A percentile compares a stretch with the other conserved stretches of the same genome.
Conservation (phyloP, 2,329 filamentous ascomycete genomes). For the Apiospora malaysiana region DNA sequence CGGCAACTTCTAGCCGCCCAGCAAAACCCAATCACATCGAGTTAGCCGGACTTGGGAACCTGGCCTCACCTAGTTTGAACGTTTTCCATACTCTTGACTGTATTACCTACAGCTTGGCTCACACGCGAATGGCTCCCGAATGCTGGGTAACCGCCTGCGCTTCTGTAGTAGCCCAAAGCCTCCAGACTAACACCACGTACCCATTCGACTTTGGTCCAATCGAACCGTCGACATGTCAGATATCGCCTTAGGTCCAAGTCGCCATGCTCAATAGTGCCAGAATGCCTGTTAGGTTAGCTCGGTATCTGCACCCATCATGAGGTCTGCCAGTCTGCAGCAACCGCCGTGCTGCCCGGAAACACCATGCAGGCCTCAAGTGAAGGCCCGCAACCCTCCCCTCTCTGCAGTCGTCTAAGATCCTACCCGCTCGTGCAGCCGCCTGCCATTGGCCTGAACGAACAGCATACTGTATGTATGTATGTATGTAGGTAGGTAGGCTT, state of each 20-base stretch:
- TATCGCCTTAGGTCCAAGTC: constrained; percentile 14
- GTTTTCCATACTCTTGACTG: background rate
- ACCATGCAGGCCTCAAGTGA: constrained; percentile 20
- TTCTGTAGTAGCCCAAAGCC: constrained; percentile 16
- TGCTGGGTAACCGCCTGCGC: constrained; percentile 35
- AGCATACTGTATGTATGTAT: background rate
- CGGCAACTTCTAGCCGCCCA: constrained; percentile 38
- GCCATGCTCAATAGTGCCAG: constrained; percentile 28
- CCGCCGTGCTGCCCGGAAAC: constrained; percentile 29
- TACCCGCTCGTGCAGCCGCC: constrained; percentile 21
- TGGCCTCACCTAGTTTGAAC: background rate
- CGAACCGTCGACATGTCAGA: constrained; percentile 26
- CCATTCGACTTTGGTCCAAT: constrained; percentile 30
- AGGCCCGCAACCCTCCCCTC: constrained; percentile 21
- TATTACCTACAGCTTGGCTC: constrained; percentile 5
- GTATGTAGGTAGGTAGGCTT: too few species aligned
- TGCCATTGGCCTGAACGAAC: background rate
- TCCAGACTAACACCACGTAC: background rate
- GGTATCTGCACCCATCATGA: constrained; percentile 32
- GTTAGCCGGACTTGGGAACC: background rate
- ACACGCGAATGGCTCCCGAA: constrained; percentile 32
- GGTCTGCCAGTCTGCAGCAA: constrained; percentile 29
- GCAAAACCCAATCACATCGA: constrained; percentile 36
- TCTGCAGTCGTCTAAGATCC: constrained; percentile 14
- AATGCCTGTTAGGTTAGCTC: too few species aligned